Evolutionary conservation across 176 grass and related monocot genomes (phyloP), one percentile per base, ranked within the genome.

Genomic region (Aegilops longissima): DNA sequence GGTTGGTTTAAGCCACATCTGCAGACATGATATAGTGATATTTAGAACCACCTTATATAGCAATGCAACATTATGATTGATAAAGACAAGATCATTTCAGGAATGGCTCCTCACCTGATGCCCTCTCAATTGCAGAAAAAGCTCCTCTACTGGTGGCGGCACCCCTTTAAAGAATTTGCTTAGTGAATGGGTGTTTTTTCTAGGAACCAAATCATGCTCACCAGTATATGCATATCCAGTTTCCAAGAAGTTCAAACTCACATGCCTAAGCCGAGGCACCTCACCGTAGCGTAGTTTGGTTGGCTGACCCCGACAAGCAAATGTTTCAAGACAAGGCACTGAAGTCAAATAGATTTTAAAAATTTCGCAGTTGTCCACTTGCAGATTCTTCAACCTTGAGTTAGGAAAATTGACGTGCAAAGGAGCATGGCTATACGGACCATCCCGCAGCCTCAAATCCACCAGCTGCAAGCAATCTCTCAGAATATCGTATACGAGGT

Each of bases 41-140:
- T 38, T 71, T 71, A 13, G 44, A 0, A 12, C 16, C 7, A n/a
- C 39, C 52, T 59, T 27, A 73, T n/a, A 2, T 42, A 24, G 16
- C 51, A 61, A 40, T 21, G 68, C 14, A 17, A 49, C 47, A 17
- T 16, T 33, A 38, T 14, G 44, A 75, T 16, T 44, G 44, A 25
- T 21, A 9, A 56, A 56, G 17, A 16, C 5, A 14, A 16, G 10
- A 36, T 70, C 29, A 42, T 63, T 63, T 40, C 17, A 75, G 24
- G 61, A 52, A 30, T 38, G 42, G 66, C n/a, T 77, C 9, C 73
- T 49, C 61, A 77, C 83, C 62, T 29, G 14, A 51, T 45, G 3
- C n/a, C 73, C 74, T 78, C 39, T 40, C 73, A 86, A 86, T 35
- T 78, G 63, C n/a, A 78, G 74, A 86, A 70, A 74, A 77, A 86